Evolutionary conservation across 306 rosid genomes (phyloP).

Genomic region (Dryas drummondii): DNA sequence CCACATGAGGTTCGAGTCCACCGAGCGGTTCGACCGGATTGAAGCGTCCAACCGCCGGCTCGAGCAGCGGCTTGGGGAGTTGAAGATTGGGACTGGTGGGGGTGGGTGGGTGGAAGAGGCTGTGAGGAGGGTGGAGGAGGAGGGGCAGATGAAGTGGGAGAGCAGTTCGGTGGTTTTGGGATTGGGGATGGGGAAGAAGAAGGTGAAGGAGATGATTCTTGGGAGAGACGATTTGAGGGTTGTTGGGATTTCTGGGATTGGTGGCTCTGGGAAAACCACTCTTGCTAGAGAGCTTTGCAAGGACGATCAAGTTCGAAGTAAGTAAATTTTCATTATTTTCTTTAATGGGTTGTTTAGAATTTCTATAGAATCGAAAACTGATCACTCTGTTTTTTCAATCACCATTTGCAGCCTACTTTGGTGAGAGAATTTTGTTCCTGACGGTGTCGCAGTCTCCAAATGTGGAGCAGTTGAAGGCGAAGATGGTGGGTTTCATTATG

Average conservation of each 20-base stretch:
- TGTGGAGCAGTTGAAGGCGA: conserved; percentile 56
- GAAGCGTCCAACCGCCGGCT: conserved; percentile 36
- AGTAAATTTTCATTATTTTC: conserved; percentile 11
- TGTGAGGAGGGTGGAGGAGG: conserved; percentile 52
- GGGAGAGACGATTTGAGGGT: conserved; percentile 45
- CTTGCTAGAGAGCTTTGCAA: conserved; percentile 68
- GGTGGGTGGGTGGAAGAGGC: conserved; percentile 65
- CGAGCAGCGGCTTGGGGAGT: conserved; percentile 55
- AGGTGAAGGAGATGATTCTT: conserved; percentile 55
- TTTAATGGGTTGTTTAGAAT: neutral
- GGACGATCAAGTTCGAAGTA: conserved; percentile 72
- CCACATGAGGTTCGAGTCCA: conserved; percentile 47
- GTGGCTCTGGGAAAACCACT: conserved; percentile 96
- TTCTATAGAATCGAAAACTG: neutral
- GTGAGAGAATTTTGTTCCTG: conserved; percentile 65
- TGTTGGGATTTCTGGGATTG: conserved; percentile 76
- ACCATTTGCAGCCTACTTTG: conserved; percentile 55
- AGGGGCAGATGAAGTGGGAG: conserved; percentile 38
- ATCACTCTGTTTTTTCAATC: neutral
- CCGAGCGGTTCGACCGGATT: conserved; percentile 61
- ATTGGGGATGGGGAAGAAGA: conserved; percentile 66
- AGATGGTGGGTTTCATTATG: conserved; percentile 62
- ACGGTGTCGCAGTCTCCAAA: conserved; percentile 91
- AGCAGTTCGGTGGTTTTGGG: conserved; percentile 41
- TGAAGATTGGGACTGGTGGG: conserved; percentile 50